A percentile compares a stretch with the other conserved stretches of the same genome.
Evolutionary conservation across 352 stramenopile genomes (phyloP).

Genomic region (Globisporangium spiculum): DNA sequence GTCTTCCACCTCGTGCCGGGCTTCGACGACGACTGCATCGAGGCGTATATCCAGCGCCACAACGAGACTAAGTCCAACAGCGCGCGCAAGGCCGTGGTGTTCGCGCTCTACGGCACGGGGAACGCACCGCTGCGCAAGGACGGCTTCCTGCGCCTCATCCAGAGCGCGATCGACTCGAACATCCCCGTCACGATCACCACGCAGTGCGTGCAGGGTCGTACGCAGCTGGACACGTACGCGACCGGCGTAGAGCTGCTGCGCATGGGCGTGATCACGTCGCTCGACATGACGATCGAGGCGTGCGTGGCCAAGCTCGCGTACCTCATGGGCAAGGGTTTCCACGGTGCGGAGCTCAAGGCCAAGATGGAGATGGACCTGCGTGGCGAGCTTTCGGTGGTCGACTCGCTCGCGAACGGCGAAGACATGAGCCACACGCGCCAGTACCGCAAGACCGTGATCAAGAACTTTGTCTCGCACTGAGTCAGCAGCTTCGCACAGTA

Average conservation of each 20-base stretch:
- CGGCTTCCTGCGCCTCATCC: slow-evolving; percentile 85
- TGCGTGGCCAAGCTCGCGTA: slow-evolving; percentile 93
- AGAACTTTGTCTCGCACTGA: slow-evolving; percentile 71
- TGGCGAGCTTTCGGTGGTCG: slow-evolving; percentile 75
- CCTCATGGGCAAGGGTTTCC: slow-evolving; percentile 89
- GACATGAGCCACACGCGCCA: slow-evolving; percentile 59
- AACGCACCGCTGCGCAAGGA: slow-evolving; percentile 91
- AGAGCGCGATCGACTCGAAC: slow-evolving; percentile 62
- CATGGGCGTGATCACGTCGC: slow-evolving; percentile 92
- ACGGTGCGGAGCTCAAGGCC: slow-evolving; percentile 52
- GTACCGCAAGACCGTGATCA: slow-evolving; percentile 76
- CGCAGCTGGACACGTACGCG: slow-evolving; percentile 92
- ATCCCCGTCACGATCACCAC: slow-evolving; percentile 93
- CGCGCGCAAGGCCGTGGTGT: slow-evolving; percentile 72
- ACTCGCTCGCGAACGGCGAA: slow-evolving; percentile 58
- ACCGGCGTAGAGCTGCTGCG: slow-evolving; percentile 87
- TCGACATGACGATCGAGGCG: slow-evolving; percentile 97
- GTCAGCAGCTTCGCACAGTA: background rate
- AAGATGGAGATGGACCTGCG: slow-evolving; percentile 87
- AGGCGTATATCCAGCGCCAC: slow-evolving; percentile 70
- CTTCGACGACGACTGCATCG: slow-evolving; percentile 86
- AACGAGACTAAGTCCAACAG: slow-evolving; percentile 35
- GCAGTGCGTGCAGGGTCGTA: slow-evolving; percentile 93
- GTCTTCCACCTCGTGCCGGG: slow-evolving; percentile 90
- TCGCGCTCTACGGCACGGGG: slow-evolving; percentile 95